A percentile compares a stretch with the other conserved stretches of the same genome.
These are phyloP conservation scores for Saccharomyces uvarum DNA, from an alignment of 1,139 yeast species.

Conservation along the genomic window DNA sequence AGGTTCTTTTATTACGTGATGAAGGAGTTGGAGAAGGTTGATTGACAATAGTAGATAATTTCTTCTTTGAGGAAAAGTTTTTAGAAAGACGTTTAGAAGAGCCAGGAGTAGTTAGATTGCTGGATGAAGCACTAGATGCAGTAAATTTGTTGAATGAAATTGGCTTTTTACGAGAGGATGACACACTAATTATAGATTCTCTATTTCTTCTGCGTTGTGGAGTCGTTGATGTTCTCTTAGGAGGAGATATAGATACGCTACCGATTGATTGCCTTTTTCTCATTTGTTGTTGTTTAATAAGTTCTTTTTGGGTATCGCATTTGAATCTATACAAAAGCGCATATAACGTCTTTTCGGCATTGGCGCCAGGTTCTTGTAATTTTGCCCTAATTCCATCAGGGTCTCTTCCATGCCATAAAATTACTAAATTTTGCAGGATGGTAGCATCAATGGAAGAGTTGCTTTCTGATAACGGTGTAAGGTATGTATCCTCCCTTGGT, in stretches of 20 bases:
- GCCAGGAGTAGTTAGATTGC: constrained; percentile 17
- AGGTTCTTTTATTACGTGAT: constrained; percentile 23
- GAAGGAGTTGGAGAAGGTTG: constrained; percentile 29
- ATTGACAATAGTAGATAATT: constrained; percentile 20
- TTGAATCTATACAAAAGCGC: constrained; percentile 45
- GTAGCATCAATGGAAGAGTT: constrained; percentile 47
- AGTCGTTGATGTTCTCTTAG: constrained; percentile 10
- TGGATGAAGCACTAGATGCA: constrained; percentile 13
- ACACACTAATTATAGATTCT: constrained; percentile 45
- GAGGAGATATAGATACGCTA: constrained; percentile 10
- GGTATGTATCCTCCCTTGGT: constrained; percentile 58
- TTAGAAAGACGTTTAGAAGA: constrained; percentile 13
- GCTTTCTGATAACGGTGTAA: constrained; percentile 42
- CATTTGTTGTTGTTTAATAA: constrained; percentile 18
- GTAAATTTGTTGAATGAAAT: constrained; percentile 43
- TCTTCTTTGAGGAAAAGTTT: constrained; percentile 12
- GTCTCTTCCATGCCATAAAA: constrained; percentile 67
- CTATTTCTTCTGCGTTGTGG: constrained; percentile 41
- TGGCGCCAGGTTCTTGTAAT: constrained; percentile 49
- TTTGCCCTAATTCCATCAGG: constrained; percentile 48
- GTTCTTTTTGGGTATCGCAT: constrained; percentile 32
- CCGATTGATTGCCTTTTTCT: constrained; percentile 23
- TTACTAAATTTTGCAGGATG: constrained; percentile 59
- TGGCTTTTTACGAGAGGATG: constrained; percentile 49
- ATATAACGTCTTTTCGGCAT: constrained; percentile 70